Evolutionary conservation across 1,284 basidiomycete genomes (phyloP), one percentile per base, ranked within the genome.

Genomic region (Ustilago hordei): DNA sequence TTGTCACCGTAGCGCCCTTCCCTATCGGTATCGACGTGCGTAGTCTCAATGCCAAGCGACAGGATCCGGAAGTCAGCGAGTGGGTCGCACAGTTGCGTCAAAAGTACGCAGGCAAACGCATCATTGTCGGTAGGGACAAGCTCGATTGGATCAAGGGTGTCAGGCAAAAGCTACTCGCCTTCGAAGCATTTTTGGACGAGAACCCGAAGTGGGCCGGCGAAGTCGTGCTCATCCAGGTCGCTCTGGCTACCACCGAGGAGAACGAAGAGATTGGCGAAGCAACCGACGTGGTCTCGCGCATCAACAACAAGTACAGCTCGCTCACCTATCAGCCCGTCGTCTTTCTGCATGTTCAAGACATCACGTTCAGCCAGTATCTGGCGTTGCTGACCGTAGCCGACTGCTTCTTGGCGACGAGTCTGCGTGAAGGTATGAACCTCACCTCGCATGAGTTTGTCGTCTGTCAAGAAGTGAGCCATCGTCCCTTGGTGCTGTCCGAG

Each of bases 1-100:
- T 95, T 79, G 92, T 94, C 47, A 92, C 93, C 75, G 93, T 95
- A 7, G 92, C 91, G 0, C 92, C 93, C 15, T 94, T 94, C 86
- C 93, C 93, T 0, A 94, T 95, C 90, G 94, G 94, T 4, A 94
- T 95, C 72, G 94, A 95, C 81, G 93, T 94, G 17, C 87, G 88
- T 63, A 89, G 90, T 63, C 87, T 95, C 53, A 90, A 91, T 65
- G 88, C 90, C 75, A 91, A 91, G 86, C 91, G 92, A 80, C 88
- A 88, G n/a, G 91, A 94, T 58, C 90, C 91, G 0, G 93, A 94
- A 62, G 93, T 95, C 3, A 87, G 89, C 5, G 92, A 95, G 76
- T 95, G 93, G 93, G 91, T 93, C 4, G 88, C 90, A 36, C 89
- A 91, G 5, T 88, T 95, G 35, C 89, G 89, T 54, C 91, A 93